Base-by-base conservation (phyloP, 2,329 filamentous ascomycete genomes). In the Chaetomium olivaceum region DNA sequence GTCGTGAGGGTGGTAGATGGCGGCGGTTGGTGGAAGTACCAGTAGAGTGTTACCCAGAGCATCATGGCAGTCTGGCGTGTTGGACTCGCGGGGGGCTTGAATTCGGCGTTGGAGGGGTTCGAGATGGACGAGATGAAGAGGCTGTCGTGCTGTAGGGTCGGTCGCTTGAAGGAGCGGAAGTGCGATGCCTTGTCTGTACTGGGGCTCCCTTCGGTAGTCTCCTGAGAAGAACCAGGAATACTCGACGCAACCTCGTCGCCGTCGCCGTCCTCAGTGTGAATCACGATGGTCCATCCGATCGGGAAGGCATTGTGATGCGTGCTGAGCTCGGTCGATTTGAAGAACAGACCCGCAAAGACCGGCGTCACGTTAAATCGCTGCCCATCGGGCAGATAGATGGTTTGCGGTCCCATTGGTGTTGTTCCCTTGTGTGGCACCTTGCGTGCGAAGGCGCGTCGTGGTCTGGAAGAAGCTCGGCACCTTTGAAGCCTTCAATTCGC, bases 41-140 rank as follows among this genome's bases (percentile, higher is more conserved):
- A 98, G 81, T 92, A 97, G 51, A 98, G 81, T 1, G 92, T 93
- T 39, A 93, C 88, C 91, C 92, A 98, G 7, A 98, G 84, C 90
- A 97, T 96, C 91, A 97, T 93, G 70, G 94, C 94, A 67, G 97
- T 91, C 79, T 96, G 91, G 54, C 93, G 84, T 0, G 92, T 95
- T 0, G 92, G 92, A 68, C 92, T 96, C 16, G 84, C 87, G 1
- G 90, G 86, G 0, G 92, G 87, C 74, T 91, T 92, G 80, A 90
- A 96, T 58, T 97, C 92, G 74, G 80, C 87, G 76, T 83, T 91
- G 58, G 90, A 90, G 0, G 94, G 92, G 70, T 91, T 92, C 58
- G 92, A 94, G 68, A 97, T 93, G 67, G 91, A 94, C 4, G 93
- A 97, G 72, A 98, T 94, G 80, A 93, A 97, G 64, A 97, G 83